Evolutionary conservation across 2,329 filamentous ascomycete genomes (phyloP).

Genomic region (Trichoderma guizhouense): DNA sequence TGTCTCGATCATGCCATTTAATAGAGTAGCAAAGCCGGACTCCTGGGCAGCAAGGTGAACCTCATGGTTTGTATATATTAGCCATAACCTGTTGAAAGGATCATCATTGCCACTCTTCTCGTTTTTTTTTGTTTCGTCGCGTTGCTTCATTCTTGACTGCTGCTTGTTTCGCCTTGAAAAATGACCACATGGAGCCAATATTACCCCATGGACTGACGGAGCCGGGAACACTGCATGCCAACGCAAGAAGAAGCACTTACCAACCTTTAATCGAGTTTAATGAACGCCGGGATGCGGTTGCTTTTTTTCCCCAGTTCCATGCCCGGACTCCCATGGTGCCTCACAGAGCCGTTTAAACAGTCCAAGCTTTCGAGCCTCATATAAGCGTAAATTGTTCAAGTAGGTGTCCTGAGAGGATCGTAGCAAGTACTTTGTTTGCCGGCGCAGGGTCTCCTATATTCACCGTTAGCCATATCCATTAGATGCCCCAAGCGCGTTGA

Average conservation of each 20-base stretch:
- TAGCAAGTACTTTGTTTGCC: not conserved
- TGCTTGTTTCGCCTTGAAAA: not conserved
- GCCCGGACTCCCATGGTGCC: not conserved
- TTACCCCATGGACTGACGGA: not conserved
- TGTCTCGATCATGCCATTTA: slow-evolving; percentile 23
- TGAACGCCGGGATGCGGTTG: not conserved
- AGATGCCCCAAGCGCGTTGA: not conserved
- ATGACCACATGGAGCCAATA: not conserved
- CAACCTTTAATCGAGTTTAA: not conserved
- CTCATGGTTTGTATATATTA: slow-evolving; percentile 51
- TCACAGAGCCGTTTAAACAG: not conserved
- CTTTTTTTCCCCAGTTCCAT: not conserved
- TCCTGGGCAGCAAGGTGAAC: slow-evolving; percentile 55
- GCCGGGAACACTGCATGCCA: not conserved
- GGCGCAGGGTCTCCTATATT: not conserved
- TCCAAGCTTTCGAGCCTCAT: not conserved
- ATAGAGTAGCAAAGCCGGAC: slow-evolving; percentile 33
- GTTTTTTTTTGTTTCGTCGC: not conserved
- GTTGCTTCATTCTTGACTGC: not conserved
- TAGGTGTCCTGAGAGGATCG: not conserved
- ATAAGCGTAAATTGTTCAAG: not conserved
- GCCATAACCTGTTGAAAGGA: slow-evolving; percentile 30
- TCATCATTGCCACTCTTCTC: not conserved
- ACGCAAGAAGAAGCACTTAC: not conserved
- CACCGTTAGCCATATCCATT: not conserved